A percentile compares a stretch with the other conserved stretches of the same genome.
These are phyloP conservation scores for Penicillium digitatum DNA, from an alignment of 2,329 filamentous ascomycete species.

Conservation along the genomic window DNA sequence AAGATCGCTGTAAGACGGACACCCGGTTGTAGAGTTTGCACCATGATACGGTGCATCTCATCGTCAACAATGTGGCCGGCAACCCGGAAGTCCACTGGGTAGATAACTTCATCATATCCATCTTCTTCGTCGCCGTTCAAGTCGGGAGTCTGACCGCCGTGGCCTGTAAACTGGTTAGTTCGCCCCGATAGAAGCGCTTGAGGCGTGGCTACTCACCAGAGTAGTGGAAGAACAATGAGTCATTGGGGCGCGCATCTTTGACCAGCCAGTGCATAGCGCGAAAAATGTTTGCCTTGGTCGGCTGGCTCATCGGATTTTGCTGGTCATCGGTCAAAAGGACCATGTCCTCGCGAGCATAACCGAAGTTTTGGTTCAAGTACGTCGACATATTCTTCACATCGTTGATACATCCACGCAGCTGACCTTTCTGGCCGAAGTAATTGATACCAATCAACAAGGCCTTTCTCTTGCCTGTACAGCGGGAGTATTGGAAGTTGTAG, in stretches of 20 bases:
- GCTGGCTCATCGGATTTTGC: conserved; percentile 95
- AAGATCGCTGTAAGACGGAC: conserved; percentile 72
- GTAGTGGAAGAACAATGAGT: conserved; percentile 97
- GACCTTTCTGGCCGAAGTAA: conserved; percentile 88
- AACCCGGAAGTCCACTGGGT: conserved; percentile 67
- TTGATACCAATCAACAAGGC: conserved; percentile 92
- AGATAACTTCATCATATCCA: conserved; percentile 74
- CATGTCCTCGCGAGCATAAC: conserved; percentile 94
- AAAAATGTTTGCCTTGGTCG: conserved; percentile 90
- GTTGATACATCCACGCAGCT: conserved; percentile 91
- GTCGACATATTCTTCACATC: conserved; percentile 96
- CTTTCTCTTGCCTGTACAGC: conserved; percentile 83
- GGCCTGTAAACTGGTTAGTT: conserved; percentile 48
- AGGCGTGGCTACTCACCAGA: conserved; percentile 59
- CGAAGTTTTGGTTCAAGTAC: conserved; percentile 83
- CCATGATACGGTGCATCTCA: conserved; percentile 73
- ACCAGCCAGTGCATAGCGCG: conserved; percentile 98
- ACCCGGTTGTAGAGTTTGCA: conserved; percentile 71
- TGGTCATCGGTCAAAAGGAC: conserved; percentile 94
- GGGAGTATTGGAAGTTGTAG: conserved; percentile 87
- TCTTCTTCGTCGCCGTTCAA: conserved; percentile 72
- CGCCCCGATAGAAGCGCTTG: background rate
- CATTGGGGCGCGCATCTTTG: conserved; percentile 86
- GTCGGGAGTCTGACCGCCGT: conserved; percentile 72
- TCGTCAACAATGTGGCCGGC: conserved; percentile 74